Conservation (phyloP, 257 asterid species). For the Jasminum sambac region DNA sequence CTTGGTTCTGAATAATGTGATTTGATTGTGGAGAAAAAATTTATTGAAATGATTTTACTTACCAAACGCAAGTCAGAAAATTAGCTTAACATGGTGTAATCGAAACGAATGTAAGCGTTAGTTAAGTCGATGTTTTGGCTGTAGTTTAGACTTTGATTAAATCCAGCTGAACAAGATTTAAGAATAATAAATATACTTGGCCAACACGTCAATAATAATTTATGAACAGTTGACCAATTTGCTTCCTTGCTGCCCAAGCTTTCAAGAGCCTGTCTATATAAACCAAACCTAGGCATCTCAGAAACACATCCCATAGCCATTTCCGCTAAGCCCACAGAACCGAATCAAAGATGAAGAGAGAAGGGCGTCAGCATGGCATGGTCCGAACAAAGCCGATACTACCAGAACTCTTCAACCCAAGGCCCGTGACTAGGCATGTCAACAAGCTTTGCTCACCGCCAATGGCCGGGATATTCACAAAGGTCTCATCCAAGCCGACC, state of each 20-base stretch:
- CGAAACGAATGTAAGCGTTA: too few species aligned
- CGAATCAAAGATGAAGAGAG: slow-evolving; percentile 57
- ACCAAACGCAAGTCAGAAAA: too few species aligned
- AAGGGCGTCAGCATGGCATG: slow-evolving; percentile 78
- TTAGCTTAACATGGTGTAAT: too few species aligned
- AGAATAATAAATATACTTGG: slow-evolving; percentile 25
- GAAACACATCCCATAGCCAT: neutral
- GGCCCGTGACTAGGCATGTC: slow-evolving; percentile 26
- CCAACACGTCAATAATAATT: slow-evolving; percentile 37
- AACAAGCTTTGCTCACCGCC: slow-evolving; percentile 46
- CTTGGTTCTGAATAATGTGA: neutral
- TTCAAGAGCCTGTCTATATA: slow-evolving; percentile 26
- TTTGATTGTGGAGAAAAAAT: too few species aligned
- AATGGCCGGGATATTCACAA: slow-evolving; percentile 66
- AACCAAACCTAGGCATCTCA: slow-evolving; percentile 4
- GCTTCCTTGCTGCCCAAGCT: slow-evolving; percentile 55
- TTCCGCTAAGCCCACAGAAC: slow-evolving; percentile 19
- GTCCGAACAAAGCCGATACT: slow-evolving; percentile 57
- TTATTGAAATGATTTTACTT: too few species aligned
- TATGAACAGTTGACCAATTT: slow-evolving; percentile 36
- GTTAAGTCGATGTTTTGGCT: too few species aligned
- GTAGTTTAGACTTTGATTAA: too few species aligned
- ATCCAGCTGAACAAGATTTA: too few species aligned
- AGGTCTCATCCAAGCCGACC: slow-evolving; percentile 64
- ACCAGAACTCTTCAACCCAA: slow-evolving; percentile 36